Evolutionary conservation across 78 protist genomes (phyloP).

Genomic region (Protostelium mycophagum): DNA sequence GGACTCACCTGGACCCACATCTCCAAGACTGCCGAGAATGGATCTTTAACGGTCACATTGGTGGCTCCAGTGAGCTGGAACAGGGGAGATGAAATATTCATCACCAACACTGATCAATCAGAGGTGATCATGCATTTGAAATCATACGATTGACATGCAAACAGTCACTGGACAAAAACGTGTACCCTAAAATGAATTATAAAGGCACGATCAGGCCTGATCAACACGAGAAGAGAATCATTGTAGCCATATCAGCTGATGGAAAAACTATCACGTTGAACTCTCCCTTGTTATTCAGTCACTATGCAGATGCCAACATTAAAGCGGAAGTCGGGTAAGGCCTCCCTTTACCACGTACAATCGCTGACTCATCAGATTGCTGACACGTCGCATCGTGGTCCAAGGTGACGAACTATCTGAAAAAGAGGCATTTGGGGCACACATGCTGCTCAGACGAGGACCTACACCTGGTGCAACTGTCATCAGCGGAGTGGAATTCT

Average conservation of each 20-base stretch:
- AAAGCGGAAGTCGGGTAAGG: neutral
- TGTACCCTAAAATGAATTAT: too few species aligned
- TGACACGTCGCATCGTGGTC: neutral
- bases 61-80: neutral
- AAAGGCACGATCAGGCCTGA: neutral
- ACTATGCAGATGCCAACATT: neutral
- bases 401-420: neutral
- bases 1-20: neutral
- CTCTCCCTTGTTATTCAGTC: neutral
- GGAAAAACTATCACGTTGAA: neutral
- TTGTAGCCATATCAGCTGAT: neutral
- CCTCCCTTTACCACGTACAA: neutral
- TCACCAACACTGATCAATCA: neutral
- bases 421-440: neutral
- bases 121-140: too few species aligned
- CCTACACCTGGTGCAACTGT: neutral
- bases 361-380: neutral
- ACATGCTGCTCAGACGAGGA: neutral
- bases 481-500: constrained; percentile 30
- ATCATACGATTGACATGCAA: too few species aligned
- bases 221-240: neutral
- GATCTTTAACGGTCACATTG: neutral
- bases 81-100: neutral
- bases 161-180: too few species aligned
- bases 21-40: neutral